Base-by-base conservation (phyloP, 768 basidiomycete genomes). In the Saitozyma podzolica region DNA sequence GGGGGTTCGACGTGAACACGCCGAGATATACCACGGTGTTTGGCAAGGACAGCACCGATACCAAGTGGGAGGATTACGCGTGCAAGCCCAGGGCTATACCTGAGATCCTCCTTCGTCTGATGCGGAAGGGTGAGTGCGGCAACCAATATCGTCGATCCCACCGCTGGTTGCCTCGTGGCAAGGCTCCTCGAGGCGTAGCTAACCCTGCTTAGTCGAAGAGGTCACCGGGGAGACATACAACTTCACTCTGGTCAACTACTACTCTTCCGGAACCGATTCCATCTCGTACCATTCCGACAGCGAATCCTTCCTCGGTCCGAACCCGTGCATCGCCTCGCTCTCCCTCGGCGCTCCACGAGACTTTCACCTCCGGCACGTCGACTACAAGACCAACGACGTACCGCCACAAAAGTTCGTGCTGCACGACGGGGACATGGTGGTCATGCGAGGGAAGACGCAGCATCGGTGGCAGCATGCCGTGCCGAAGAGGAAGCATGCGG, bases 391-490 rank as follows among this genome's bases (percentile, higher is more conserved):
- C 0, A 63, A 65, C 19, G 56, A 50, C n/a, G 64, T 64, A 11
- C 54, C 64, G 0, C 64, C 64, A 0, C 71, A 77, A 52, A 80
- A 79, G 61, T 78, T 74, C 59, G 54, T 41, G 7, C 57, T 80
- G 39, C 54, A 65, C 16, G 65, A 72, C 48, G 77, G 76, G 3
- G 77, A 78, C 61, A 68, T 77, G 67, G 68, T 80, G 9, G 69
- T 80, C 39, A 80, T 80, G 79, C 61, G 70, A 20, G 77, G 79
- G 0, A 69, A 57, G 29, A 80, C 79, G 9, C 79, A 80, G 59
- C 67, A 72, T 43, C 65, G 74, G 37, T 80, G 79, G 79, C 62
- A 76, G 43, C 79, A 80, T 61, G 67, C 68, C 41, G 65, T 80
- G n/a, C 79, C 79, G 2, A 80, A 80, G 56, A 62, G 79, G 6